A percentile compares a stretch with the other conserved stretches of the same genome.
These are phyloP conservation scores for Aspergillus heteromorphus DNA, from an alignment of 495 filamentous ascomycete species.

Conservation along the genomic window DNA sequence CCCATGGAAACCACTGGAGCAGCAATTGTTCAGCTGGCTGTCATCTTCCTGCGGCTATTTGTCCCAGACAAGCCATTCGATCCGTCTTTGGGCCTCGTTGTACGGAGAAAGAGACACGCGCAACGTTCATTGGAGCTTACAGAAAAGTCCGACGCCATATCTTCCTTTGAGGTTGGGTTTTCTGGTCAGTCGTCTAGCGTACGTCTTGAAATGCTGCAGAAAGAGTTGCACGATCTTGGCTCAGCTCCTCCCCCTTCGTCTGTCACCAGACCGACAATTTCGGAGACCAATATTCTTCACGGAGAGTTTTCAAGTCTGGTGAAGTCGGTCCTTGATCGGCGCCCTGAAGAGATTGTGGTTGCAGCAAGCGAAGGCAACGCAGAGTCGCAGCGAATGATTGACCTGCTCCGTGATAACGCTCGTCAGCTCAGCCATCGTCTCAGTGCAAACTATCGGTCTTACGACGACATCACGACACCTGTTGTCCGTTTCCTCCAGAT, in stretches of 20 bases:
- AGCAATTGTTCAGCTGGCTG: conserved; percentile 35
- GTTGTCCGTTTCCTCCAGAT: conserved; percentile 76
- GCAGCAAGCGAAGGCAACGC: conserved; percentile 9
- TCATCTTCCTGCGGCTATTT: conserved; percentile 62
- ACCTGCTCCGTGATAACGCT: conserved; percentile 66
- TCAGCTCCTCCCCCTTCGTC: conserved; percentile 53
- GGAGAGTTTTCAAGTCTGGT: conserved; percentile 76
- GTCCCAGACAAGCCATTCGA: conserved; percentile 83
- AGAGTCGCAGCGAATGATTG: conserved; percentile 32
- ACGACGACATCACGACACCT: conserved; percentile 78
- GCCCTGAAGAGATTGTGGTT: conserved; percentile 40
- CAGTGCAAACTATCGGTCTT: conserved; percentile 60
- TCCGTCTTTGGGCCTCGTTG: conserved; percentile 69
- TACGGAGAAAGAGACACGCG: conserved; percentile 62
- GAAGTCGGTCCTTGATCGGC: conserved; percentile 54
- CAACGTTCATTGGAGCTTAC: conserved; percentile 50
- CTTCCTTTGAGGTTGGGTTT: conserved; percentile 58
- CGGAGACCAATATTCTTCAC: conserved; percentile 67
- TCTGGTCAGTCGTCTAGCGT: conserved; percentile 62
- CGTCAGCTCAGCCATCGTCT: conserved; percentile 62
- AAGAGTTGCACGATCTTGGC: conserved; percentile 58
- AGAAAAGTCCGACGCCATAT: conserved; percentile 54
- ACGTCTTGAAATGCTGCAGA: conserved; percentile 52
- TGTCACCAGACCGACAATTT: conserved; percentile 66
- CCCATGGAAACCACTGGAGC: conserved; percentile 22